Percentiles rank a stretch among this genome's conserved stretches.
These are phyloP conservation scores for Ustilago hordei DNA, from an alignment of 1,284 basidiomycete species.

Conservation along the genomic window DNA sequence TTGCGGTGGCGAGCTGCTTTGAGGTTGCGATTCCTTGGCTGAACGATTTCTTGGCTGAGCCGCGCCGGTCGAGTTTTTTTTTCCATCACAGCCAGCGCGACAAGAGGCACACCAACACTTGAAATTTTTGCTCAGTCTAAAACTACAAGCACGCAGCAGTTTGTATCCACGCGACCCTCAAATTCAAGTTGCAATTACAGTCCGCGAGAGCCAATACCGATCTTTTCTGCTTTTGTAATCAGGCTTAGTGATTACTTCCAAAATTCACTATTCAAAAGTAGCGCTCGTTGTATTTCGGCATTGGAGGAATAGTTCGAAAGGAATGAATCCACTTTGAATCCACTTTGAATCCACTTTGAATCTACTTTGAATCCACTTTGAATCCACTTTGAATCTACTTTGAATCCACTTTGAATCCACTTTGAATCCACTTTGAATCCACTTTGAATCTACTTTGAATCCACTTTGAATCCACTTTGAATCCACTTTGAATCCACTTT, in stretches of 20 bases:
- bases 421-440: too few species aligned
- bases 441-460: too few species aligned
- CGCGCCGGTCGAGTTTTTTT: background rate
- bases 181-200: background rate
- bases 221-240: background rate
- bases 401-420: too few species aligned
- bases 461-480: too few species aligned
- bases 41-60: slow-evolving; percentile 1
- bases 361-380: too few species aligned
- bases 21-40: slow-evolving; percentile 2
- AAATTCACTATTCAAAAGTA: background rate
- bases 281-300: background rate
- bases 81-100: background rate
- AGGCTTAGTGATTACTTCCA: slow-evolving; percentile 18
- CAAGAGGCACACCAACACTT: background rate
- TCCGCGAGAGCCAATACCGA: background rate
- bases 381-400: too few species aligned
- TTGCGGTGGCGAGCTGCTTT: slow-evolving; percentile 26
- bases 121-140: background rate
- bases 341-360: too few species aligned
- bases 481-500: too few species aligned
- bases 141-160: background rate
- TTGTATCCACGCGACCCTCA: background rate
- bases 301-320: slow-evolving; percentile 9
- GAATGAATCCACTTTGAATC: background rate